Percentiles rank a stretch among this genome's conserved stretches.
Evolutionary conservation across 306 rosid species (phyloP).

Genomic region (Vicia villosa): DNA sequence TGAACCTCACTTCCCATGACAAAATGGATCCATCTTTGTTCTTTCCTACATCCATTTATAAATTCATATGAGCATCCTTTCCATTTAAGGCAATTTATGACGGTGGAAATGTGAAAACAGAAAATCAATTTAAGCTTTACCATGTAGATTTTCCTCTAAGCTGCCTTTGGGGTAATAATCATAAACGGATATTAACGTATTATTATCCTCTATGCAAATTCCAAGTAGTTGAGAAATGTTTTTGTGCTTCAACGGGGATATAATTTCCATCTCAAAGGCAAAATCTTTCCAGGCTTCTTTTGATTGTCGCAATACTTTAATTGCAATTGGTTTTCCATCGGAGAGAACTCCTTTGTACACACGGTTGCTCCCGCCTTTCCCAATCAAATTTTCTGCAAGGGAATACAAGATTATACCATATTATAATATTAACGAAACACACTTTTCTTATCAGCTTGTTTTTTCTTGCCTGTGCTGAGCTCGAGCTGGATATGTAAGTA

Average conservation of each 20-base stretch:
- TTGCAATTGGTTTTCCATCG: slow-evolving; percentile 73
- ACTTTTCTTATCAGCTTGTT: background rate
- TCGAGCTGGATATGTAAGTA: background rate
- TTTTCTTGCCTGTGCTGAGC: background rate
- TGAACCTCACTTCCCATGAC: slow-evolving; percentile 78
- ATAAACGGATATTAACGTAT: slow-evolving; percentile 70
- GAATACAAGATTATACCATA: slow-evolving; percentile 4
- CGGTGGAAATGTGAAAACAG: background rate
- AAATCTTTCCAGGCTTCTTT: slow-evolving; percentile 74
- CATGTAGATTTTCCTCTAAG: slow-evolving; percentile 73
- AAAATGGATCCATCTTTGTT: slow-evolving; percentile 45
- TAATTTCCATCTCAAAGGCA: slow-evolving; percentile 65
- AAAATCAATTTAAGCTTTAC: slow-evolving; percentile 45
- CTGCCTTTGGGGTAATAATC: slow-evolving; percentile 80
- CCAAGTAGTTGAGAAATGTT: slow-evolving; percentile 68
- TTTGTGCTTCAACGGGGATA: slow-evolving; percentile 69
- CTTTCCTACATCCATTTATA: slow-evolving; percentile 48
- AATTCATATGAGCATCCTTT: slow-evolving; percentile 38
- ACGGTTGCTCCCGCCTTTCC: slow-evolving; percentile 90
- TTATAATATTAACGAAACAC: background rate
- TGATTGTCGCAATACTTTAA: slow-evolving; percentile 65
- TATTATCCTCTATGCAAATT: slow-evolving; percentile 59
- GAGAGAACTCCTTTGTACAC: slow-evolving; percentile 75
- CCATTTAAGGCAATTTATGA: slow-evolving; percentile 25
- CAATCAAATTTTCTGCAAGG: slow-evolving; percentile 74